A percentile compares a stretch with the other conserved stretches of the same genome.
Conservation (phyloP, 441 rosid species). For the Breynia disticha region DNA sequence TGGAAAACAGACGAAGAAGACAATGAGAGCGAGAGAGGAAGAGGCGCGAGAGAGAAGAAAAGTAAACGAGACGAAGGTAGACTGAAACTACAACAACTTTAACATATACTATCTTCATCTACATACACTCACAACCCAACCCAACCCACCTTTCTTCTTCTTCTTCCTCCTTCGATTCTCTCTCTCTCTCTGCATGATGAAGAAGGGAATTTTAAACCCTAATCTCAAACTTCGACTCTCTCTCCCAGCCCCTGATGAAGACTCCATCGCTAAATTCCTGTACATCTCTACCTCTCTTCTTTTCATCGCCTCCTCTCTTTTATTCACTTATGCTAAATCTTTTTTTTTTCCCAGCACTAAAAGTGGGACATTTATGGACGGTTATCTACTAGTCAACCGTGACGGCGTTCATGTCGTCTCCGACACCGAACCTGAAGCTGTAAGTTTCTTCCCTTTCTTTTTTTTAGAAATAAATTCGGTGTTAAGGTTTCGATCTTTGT, state of each 20-base stretch:
- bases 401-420: constrained; percentile 81
- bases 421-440: constrained; percentile 18
- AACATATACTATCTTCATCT: too few species aligned
- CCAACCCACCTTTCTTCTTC: too few species aligned
- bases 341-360: constrained; percentile 38
- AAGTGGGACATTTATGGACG: constrained; percentile 85
- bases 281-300: constrained; percentile 17
- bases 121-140: too few species aligned
- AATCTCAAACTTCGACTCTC: constrained; percentile 45
- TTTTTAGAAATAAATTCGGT: too few species aligned
- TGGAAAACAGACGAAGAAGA: too few species aligned
- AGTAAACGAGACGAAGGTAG: background rate
- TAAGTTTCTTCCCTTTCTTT: too few species aligned
- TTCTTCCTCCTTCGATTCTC: too few species aligned
- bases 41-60: background rate
- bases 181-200: constrained; percentile 22
- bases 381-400: constrained; percentile 84
- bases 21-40: too few species aligned
- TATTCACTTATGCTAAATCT: constrained; percentile 1
- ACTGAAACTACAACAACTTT: too few species aligned
- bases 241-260: constrained; percentile 48
- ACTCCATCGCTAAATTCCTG: constrained; percentile 64
- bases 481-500: too few species aligned
- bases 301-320: constrained; percentile 4
- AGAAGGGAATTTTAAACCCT: constrained; percentile 42